Evolutionary conservation across 352 stramenopile species (phyloP).

Genomic region (Phytophthora sansomeana): DNA sequence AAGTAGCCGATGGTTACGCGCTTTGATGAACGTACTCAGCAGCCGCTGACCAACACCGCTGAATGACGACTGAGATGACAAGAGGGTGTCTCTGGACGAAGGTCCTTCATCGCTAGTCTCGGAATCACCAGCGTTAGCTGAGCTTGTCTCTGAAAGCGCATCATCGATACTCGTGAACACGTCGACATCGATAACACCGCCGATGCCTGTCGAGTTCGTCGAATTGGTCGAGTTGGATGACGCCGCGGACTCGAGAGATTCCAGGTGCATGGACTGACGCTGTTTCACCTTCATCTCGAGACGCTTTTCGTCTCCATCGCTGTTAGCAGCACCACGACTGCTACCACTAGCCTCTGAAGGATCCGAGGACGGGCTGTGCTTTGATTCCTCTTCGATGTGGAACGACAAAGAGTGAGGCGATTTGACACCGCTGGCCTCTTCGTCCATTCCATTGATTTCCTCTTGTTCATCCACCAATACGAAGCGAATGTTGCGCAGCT

Average conservation of each 20-base stretch:
- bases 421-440: slow-evolving; percentile 47
- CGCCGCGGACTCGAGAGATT: slow-evolving; percentile 37
- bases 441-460: slow-evolving; percentile 43
- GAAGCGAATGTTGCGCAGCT: slow-evolving; percentile 83
- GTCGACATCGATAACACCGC: slow-evolving; percentile 83
- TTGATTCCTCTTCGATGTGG: slow-evolving; percentile 73
- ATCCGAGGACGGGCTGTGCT: slow-evolving; percentile 42
- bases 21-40: slow-evolving; percentile 76
- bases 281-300: slow-evolving; percentile 34
- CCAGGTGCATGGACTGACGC: slow-evolving; percentile 37
- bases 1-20: slow-evolving; percentile 67
- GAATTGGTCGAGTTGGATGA: slow-evolving; percentile 48
- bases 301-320: slow-evolving; percentile 27
- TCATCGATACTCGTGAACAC: slow-evolving; percentile 83
- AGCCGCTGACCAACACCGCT: slow-evolving; percentile 71
- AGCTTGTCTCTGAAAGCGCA: slow-evolving; percentile 59
- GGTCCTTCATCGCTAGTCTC: slow-evolving; percentile 24
- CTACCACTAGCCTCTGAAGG: slow-evolving; percentile 24
- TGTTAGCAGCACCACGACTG: slow-evolving; percentile 24
- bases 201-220: slow-evolving; percentile 50
- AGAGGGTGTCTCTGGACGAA: slow-evolving; percentile 37
- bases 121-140: slow-evolving; percentile 26
- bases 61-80: slow-evolving; percentile 62
- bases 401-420: slow-evolving; percentile 65
- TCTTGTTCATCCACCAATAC: slow-evolving; percentile 84